phyloP scores from a whole-genome alignment of 106 monocot genomes.

The Dioscorea dumetorum region DNA sequence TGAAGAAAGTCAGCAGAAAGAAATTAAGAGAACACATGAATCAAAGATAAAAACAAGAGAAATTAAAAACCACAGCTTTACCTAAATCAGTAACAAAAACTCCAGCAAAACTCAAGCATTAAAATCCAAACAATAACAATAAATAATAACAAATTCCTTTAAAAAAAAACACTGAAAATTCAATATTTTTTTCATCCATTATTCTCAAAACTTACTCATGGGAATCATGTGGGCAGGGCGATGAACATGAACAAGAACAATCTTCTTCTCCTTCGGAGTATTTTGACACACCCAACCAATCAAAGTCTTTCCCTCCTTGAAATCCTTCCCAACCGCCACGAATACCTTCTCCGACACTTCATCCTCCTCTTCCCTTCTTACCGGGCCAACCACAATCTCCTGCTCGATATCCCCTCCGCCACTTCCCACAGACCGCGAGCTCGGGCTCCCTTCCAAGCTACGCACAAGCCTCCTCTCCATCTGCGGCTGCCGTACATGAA shows the following conservation, averaged over 20 bases:
- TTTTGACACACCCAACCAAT: not conserved
- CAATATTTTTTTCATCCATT: not conserved
- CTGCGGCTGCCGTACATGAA: not conserved
- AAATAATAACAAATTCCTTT: too few relatives aligned
- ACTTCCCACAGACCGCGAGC: not conserved
- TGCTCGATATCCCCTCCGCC: constrained; percentile 1
- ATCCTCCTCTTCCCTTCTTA: not conserved
- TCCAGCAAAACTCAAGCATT: too few relatives aligned
- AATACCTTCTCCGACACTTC: not conserved
- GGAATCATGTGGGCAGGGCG: constrained; percentile 11
- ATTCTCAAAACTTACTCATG: constrained; percentile 4
- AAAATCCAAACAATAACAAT: too few relatives aligned
- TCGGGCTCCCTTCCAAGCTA: not conserved
- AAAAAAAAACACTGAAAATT: too few relatives aligned
- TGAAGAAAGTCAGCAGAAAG: not conserved
- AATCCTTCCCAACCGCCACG: constrained; percentile 7
- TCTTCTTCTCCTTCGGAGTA: not conserved
- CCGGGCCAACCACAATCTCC: not conserved
- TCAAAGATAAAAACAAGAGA: too few relatives aligned
- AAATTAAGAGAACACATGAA: not conserved
- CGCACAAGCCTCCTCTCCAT: not conserved
- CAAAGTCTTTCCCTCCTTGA: constrained; percentile 5
- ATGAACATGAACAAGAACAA: constrained; percentile 7
- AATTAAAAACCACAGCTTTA: too few relatives aligned
- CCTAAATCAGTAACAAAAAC: too few relatives aligned